Percentiles rank a stretch among this genome's conserved stretches.
These are phyloP conservation scores for Ogataea saltuana DNA, from an alignment of 805 yeast genomes.

Conservation along the genomic window DNA sequence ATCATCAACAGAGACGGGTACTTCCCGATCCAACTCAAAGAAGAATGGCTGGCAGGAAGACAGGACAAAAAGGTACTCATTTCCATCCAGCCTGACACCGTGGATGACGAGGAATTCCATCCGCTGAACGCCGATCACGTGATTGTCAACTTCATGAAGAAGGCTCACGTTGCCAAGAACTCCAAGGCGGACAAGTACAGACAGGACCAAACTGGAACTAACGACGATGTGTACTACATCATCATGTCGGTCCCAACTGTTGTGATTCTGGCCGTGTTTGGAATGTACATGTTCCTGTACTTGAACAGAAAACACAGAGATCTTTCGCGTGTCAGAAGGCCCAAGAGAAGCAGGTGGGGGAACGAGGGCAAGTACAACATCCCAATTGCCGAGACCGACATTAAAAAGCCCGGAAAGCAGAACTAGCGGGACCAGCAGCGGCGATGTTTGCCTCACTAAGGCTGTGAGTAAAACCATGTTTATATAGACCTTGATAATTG, in stretches of 20 bases:
- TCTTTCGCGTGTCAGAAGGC: constrained; percentile 44
- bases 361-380: constrained; percentile 32
- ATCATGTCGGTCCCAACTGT: constrained; percentile 68
- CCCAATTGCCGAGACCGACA: constrained; percentile 31
- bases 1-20: constrained; percentile 58
- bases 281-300: constrained; percentile 64
- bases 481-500: neutral
- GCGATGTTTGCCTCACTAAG: neutral
- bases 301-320: constrained; percentile 59
- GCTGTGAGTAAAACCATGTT: neutral
- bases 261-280: constrained; percentile 57
- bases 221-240: constrained; percentile 51
- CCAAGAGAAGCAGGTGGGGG: constrained; percentile 38
- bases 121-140: constrained; percentile 44
- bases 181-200: constrained; percentile 33
- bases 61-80: constrained; percentile 58
- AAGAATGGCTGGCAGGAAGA: constrained; percentile 62
- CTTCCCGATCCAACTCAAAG: constrained; percentile 58
- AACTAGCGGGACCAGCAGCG: no score
- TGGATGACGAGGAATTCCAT: constrained; percentile 66
- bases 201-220: constrained; percentile 44
- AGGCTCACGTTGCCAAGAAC: constrained; percentile 54
- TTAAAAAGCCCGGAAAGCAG: constrained; percentile 31
- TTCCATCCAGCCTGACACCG: constrained; percentile 71
- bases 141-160: constrained; percentile 48